A percentile compares a stretch with the other conserved stretches of the same genome.
These are phyloP conservation scores for Nephelium lappaceum DNA, from an alignment of 345 rosid species.

Conservation along the genomic window DNA sequence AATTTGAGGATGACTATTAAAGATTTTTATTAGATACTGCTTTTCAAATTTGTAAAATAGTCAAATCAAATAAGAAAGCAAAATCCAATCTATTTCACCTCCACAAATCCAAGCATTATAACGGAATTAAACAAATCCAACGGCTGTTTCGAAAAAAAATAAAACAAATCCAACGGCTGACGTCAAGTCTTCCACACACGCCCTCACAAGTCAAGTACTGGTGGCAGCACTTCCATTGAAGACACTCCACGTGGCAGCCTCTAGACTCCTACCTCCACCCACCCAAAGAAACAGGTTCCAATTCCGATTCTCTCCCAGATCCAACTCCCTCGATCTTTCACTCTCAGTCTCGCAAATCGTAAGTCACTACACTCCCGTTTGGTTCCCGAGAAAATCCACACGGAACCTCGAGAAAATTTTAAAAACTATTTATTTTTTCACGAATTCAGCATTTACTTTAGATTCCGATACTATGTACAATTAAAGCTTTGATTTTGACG, in stretches of 20 bases:
- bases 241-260: constrained; percentile 32
- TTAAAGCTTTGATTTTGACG: not conserved
- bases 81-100: too few relatives aligned
- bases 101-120: too few relatives aligned
- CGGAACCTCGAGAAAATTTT: not conserved
- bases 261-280: constrained; percentile 21
- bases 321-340: not conserved
- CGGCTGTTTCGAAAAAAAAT: too few relatives aligned
- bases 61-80: too few relatives aligned
- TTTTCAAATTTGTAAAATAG: too few relatives aligned
- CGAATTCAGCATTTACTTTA: not conserved
- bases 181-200: not conserved
- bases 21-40: too few relatives aligned
- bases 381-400: not conserved
- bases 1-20: too few relatives aligned
- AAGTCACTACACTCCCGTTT: not conserved
- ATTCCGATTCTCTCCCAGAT: not conserved
- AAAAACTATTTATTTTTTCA: not conserved
- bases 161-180: not conserved
- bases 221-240: constrained; percentile 9
- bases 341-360: not conserved
- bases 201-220: not conserved
- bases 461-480: not conserved
- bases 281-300: not conserved
- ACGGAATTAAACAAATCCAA: too few relatives aligned